Conservation (phyloP, 768 basidiomycete species). For the Macrolepiota albuminosa region DNA sequence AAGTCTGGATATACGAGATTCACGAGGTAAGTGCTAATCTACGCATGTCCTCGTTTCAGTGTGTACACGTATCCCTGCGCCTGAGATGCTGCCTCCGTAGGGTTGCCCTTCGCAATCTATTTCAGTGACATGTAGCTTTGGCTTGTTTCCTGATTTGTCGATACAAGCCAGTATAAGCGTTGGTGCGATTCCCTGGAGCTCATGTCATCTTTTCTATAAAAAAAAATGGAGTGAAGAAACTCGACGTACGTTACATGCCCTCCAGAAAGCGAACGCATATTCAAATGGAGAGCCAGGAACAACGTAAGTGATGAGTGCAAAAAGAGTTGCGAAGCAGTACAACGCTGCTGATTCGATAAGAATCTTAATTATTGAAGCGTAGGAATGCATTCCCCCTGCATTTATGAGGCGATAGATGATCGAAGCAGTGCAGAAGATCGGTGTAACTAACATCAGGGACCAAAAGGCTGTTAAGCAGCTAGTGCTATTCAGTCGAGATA, state of each 20-base stretch:
- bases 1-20: too few relatives aligned
- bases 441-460: slow-evolving; percentile 3
- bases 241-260: background rate
- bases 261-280: background rate
- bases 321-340: slow-evolving; percentile 1
- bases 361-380: background rate
- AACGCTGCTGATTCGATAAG: background rate
- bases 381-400: background rate
- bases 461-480: background rate
- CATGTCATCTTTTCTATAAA: background rate
- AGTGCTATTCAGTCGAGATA: background rate
- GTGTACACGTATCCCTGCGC: background rate
- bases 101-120: background rate
- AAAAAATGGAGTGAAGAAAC: too few relatives aligned
- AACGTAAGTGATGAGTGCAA: background rate
- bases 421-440: slow-evolving; percentile 9
- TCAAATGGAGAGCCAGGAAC: background rate
- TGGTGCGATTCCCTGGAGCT: background rate
- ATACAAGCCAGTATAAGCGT: background rate
- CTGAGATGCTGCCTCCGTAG: background rate
- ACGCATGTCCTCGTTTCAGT: background rate
- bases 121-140: background rate
- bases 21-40: background rate
- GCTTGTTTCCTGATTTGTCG: background rate
- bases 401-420: slow-evolving; percentile 9